A percentile compares a stretch with the other conserved stretches of the same genome.
phyloP scores from a whole-genome alignment of 2,329 filamentous ascomycete genomes.

The Mariannaea elegans region DNA sequence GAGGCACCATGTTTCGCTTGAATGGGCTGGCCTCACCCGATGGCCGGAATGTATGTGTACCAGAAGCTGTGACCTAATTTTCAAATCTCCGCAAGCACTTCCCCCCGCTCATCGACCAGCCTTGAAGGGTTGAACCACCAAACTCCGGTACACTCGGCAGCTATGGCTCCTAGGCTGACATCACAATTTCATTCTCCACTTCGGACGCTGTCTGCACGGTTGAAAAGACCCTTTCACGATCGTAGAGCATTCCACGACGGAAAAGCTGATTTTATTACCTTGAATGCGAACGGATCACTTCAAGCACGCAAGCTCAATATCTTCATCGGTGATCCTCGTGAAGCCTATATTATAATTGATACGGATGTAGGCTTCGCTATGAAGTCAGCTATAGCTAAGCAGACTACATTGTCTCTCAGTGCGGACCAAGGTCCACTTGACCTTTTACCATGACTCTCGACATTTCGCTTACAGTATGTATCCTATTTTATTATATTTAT shows the following conservation, averaged over 20 bases:
- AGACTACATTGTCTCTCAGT: conserved; percentile 10
- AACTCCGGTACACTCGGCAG: too few species aligned
- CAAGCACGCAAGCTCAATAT: conserved; percentile 17
- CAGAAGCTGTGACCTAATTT: too few species aligned
- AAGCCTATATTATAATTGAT: conserved; percentile 22
- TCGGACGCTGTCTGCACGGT: neutral
- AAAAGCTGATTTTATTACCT: conserved; percentile 23
- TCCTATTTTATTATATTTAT: neutral
- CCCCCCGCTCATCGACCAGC: too few species aligned
- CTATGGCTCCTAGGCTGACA: neutral
- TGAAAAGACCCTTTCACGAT: neutral
- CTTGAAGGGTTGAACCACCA: too few species aligned
- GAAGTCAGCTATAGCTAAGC: conserved; percentile 9
- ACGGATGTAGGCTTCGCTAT: conserved; percentile 17
- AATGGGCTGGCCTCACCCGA: too few species aligned
- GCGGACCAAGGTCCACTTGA: conserved; percentile 15
- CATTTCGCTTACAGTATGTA: conserved; percentile 20
- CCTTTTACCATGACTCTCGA: conserved; percentile 17
- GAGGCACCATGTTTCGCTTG: too few species aligned
- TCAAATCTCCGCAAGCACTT: too few species aligned
- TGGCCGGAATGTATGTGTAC: too few species aligned
- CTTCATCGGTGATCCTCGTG: conserved; percentile 16
- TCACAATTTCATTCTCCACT: neutral
- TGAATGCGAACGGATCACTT: conserved; percentile 13
- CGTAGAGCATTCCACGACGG: conserved; percentile 20